Percentiles rank a stretch among this genome's conserved stretches.
Evolutionary conservation across 78 protist species (phyloP).

Genomic region (Cyanophora paradoxa): DNA sequence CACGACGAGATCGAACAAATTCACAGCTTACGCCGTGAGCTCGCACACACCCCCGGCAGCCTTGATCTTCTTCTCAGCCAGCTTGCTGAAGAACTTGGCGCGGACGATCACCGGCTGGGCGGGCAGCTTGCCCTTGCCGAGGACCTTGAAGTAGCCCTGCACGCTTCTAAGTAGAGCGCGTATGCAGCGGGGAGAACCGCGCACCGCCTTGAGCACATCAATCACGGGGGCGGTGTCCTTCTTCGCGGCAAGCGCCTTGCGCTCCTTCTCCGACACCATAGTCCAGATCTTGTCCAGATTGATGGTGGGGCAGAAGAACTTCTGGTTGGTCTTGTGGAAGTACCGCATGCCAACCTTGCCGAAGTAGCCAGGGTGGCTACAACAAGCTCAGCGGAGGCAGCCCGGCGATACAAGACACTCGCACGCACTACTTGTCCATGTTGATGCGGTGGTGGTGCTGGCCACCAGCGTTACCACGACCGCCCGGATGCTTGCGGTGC

Average conservation of each 20-base stretch:
- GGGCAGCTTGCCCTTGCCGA: constrained; percentile 96
- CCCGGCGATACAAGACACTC: no score
- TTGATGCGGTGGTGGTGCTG: constrained; percentile 92
- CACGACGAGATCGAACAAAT: no score
- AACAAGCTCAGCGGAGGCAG: no score
- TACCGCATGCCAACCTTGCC: constrained; percentile 99
- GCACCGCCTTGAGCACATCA: constrained; percentile 75
- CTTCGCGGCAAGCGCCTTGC: constrained; percentile 27
- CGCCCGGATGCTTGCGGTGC: constrained; percentile 98
- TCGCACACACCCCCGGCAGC: constrained; percentile 95
- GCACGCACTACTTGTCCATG: constrained; percentile 82
- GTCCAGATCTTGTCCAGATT: constrained; percentile 92
- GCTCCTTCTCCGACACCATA: constrained; percentile 69
- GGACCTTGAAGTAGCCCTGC: constrained; percentile 88
- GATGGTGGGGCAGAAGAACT: constrained; percentile 79
- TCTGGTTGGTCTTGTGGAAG: constrained; percentile 78
- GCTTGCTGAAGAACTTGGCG: constrained; percentile 89
- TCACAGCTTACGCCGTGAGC: constrained; percentile 84
- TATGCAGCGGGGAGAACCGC: neutral
- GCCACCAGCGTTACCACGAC: constrained; percentile 99
- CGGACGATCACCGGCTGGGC: constrained; percentile 88
- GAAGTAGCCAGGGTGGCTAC: constrained; percentile 98
- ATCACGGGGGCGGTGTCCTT: constrained; percentile 87
- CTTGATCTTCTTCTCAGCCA: constrained; percentile 95
- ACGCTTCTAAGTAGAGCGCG: neutral